A percentile compares a stretch with the other conserved stretches of the same genome.
phyloP scores from a whole-genome alignment of 2,329 filamentous ascomycete genomes.

The Aspergillus felis region DNA sequence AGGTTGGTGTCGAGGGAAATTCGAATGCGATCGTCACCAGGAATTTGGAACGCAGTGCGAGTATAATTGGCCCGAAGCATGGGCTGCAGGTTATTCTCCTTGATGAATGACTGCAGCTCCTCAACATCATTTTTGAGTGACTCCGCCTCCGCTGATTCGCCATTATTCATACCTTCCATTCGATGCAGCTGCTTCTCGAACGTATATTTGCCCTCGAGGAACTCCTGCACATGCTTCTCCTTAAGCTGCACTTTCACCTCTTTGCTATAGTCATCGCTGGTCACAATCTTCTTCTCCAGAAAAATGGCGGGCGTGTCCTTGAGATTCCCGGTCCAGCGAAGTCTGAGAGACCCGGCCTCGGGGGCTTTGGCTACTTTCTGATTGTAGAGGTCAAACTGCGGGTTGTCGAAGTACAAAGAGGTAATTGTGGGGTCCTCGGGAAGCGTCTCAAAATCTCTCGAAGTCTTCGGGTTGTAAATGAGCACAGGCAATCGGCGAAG shows the following conservation, averaged over 20 bases:
- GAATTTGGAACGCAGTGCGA: slow-evolving; percentile 94
- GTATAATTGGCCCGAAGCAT: slow-evolving; percentile 89
- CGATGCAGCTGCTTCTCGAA: slow-evolving; percentile 89
- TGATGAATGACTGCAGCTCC: slow-evolving; percentile 76
- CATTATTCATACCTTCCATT: slow-evolving; percentile 71
- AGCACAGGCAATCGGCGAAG: slow-evolving; percentile 85
- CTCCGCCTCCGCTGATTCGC: slow-evolving; percentile 62
- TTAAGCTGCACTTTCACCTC: slow-evolving; percentile 83
- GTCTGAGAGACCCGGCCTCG: slow-evolving; percentile 75
- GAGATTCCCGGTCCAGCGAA: slow-evolving; percentile 90
- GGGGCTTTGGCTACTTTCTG: slow-evolving; percentile 74
- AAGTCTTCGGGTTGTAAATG: slow-evolving; percentile 82
- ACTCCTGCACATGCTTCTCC: slow-evolving; percentile 86
- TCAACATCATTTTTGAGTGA: slow-evolving; percentile 68
- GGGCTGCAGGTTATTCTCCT: slow-evolving; percentile 72
- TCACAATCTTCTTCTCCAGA: slow-evolving; percentile 84
- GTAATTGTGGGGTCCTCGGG: slow-evolving; percentile 84
- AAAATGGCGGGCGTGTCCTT: slow-evolving; percentile 73
- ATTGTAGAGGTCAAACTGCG: slow-evolving; percentile 78
- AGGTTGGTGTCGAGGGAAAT: slow-evolving; percentile 92
- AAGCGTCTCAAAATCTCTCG: slow-evolving; percentile 74
- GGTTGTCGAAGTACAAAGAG: slow-evolving; percentile 92
- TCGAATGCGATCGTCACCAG: slow-evolving; percentile 81
- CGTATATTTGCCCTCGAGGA: slow-evolving; percentile 80
- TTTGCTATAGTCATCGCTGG: slow-evolving; percentile 69